Base-by-base conservation (phyloP, 495 filamentous ascomycete genomes). In the Penicillium salamii region DNA sequence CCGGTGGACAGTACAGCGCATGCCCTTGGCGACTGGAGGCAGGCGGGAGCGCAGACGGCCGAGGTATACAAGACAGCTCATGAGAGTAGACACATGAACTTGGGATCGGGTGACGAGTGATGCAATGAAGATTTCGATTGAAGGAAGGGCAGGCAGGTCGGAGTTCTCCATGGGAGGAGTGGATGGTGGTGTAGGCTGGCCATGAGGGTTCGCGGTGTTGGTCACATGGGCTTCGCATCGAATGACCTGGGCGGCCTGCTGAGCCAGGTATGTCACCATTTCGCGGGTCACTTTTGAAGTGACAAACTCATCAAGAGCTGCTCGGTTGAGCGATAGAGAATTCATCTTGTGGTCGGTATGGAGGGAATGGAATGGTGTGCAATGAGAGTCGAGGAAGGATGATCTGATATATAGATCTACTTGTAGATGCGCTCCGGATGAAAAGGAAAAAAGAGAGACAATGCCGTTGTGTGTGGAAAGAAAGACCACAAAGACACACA, bases 31-130 rank as follows among this genome's bases (percentile, higher is more conserved):
- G 57, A 96, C 90, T 33, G 91, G 87, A 18, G 93, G 92, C 6
- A 98, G 81, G 31, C 89, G 83, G 44, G 84, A 76, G 64, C 84
- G 88, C 52, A 98, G 79, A 32, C 93, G 83, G 57, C 78, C 80
- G 38, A 98, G 85, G 75, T 97, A 98, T 62, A 98, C 90, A 3
- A 97, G 79, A 5, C 90, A 89, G 45, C 89, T 90, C 95, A 97
- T 97, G 52, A 98, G 81, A 14, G 93, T 98, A 1, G 91, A 89
- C 37, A 96, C 91, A 72, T 97, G 92, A 14, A 98, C 93, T 66
- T 96, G 95, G 44, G 95, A 97, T 38, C 88, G 85, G 56, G 87
- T 80, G 52, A 97, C 91, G 20, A 97, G 75, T 19, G 88, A 89
- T 34, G 82, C 85, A 75, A 98, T 97, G 76, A 98, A 98, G 34